phyloP scores from a whole-genome alignment of 129 eudicot genomes.

The Tanacetum coccineum region DNA sequence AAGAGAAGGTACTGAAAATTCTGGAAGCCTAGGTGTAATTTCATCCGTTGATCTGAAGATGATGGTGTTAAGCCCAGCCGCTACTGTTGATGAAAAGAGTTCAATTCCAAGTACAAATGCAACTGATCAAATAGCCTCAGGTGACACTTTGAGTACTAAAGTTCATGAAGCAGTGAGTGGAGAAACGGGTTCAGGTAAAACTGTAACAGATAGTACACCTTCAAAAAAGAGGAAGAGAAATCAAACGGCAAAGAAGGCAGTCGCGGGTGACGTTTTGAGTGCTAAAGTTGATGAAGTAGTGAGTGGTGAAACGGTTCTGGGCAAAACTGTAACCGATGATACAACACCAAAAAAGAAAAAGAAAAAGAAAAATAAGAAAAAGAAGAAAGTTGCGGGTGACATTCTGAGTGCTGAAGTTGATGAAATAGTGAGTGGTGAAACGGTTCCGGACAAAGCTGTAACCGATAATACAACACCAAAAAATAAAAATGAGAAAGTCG shows the following conservation, averaged over 20 bases:
- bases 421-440: background rate
- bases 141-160: background rate
- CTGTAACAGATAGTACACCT: slow-evolving; percentile 1
- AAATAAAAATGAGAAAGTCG: slow-evolving; percentile 10
- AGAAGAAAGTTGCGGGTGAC: too few relatives aligned
- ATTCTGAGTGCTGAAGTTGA: background rate
- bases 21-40: too few relatives aligned
- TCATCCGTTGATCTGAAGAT: too few relatives aligned
- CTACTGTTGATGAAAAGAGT: slow-evolving; percentile 5
- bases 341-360: too few relatives aligned
- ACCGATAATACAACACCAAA: background rate
- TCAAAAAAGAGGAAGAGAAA: slow-evolving; percentile 7
- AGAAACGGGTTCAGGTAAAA: slow-evolving; percentile 16
- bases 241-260: slow-evolving; percentile 1
- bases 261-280: background rate
- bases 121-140: too few relatives aligned
- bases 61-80: too few relatives aligned
- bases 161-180: slow-evolving; percentile 10
- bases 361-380: too few relatives aligned
- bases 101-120: background rate
- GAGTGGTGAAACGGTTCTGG: too few relatives aligned
- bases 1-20: too few relatives aligned
- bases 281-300: too few relatives aligned
- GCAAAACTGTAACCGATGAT: too few relatives aligned
- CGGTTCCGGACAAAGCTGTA: background rate